A percentile compares a stretch with the other conserved stretches of the same genome.
phyloP scores from a whole-genome alignment of 2,329 filamentous ascomycete species.

The Cladosporium sp. region DNA sequence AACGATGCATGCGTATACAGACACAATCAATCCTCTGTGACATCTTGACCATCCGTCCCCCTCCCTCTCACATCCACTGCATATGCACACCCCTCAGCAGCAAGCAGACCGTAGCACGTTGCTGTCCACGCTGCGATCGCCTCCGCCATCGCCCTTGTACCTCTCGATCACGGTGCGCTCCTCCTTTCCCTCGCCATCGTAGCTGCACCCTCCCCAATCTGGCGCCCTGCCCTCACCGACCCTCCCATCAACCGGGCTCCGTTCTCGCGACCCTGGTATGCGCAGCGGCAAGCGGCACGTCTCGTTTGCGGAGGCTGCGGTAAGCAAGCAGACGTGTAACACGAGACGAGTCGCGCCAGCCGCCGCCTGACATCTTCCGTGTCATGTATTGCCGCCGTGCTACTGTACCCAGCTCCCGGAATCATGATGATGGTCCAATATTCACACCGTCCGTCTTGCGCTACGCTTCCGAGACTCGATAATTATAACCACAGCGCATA shows the following conservation, averaged over 20 bases:
- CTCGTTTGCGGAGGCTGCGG: conserved; percentile 2
- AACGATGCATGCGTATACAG: background rate
- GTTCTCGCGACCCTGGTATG: conserved; percentile 4
- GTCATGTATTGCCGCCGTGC: conserved; percentile 11
- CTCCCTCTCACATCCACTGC: conserved; percentile 8
- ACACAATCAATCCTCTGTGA: background rate
- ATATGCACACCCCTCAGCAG: conserved; percentile 14
- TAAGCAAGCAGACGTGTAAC: conserved; percentile 8
- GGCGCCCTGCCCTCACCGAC: background rate
- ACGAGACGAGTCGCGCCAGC: conserved; percentile 11
- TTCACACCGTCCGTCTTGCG: background rate
- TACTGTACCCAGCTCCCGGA: background rate
- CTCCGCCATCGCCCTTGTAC: conserved; percentile 4
- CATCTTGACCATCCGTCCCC: conserved; percentile 2
- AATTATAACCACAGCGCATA: background rate
- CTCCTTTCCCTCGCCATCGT: conserved; percentile 14
- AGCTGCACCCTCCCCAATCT: conserved; percentile 9
- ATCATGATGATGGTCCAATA: background rate
- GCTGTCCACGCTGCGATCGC: conserved; percentile 10
- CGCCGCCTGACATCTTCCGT: conserved; percentile 6
- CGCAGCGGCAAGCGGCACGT: conserved; percentile 8
- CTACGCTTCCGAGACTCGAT: conserved; percentile 1
- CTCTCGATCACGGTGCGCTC: conserved; percentile 1
- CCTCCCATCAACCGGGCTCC: conserved; percentile 12
- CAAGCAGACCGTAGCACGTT: conserved; percentile 7